Conservation (phyloP, 2,329 filamentous ascomycete species). For the Gaeumannomyces sp. region DNA sequence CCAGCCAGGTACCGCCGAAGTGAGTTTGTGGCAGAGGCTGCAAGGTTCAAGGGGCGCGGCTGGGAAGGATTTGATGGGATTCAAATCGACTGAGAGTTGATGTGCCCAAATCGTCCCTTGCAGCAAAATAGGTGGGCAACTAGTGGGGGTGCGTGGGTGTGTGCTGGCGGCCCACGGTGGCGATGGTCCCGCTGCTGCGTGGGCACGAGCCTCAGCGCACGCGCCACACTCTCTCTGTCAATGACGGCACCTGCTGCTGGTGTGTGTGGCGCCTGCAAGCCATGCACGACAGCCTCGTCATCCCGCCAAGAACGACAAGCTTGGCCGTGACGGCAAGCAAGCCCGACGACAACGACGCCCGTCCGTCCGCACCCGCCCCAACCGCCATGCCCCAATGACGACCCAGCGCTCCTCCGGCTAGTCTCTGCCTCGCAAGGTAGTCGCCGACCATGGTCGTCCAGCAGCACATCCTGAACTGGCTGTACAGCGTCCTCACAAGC, state of each 20-base stretch:
- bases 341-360: neutral
- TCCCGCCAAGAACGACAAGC: neutral
- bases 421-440: conserved; percentile 4
- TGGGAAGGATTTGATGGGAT: too few relatives aligned
- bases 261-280: neutral
- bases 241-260: too few relatives aligned
- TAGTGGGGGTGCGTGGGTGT: neutral
- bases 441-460: conserved; percentile 60
- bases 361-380: too few relatives aligned
- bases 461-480: conserved; percentile 89
- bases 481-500: conserved; percentile 82
- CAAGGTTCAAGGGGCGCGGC: too few relatives aligned
- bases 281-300: neutral
- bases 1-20: too few relatives aligned
- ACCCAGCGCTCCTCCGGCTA: neutral
- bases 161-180: too few relatives aligned
- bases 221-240: too few relatives aligned
- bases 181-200: neutral
- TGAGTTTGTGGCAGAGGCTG: too few relatives aligned
- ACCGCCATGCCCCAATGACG: neutral
- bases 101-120: too few relatives aligned
- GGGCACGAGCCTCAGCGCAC: too few relatives aligned
- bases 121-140: too few relatives aligned
- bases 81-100: too few relatives aligned
- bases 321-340: neutral